Evolutionary conservation across 495 filamentous ascomycete genomes (phyloP).

Genomic region (Annulohypoxylon stygium): DNA sequence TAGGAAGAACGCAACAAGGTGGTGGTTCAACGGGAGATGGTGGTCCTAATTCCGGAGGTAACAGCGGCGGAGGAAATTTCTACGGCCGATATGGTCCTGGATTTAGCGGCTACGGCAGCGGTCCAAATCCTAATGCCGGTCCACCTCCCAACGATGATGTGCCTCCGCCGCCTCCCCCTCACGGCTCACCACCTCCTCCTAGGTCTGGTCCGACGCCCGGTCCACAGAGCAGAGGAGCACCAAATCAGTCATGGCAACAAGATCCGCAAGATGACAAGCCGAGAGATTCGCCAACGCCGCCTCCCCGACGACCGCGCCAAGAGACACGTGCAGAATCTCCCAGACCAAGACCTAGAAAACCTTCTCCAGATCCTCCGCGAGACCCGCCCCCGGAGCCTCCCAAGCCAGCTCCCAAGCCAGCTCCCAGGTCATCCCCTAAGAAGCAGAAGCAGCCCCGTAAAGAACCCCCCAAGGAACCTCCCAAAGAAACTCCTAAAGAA

Average conservation of each 20-base stretch:
- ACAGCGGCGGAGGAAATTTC: conserved; percentile 42
- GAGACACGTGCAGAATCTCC: conserved; percentile 1
- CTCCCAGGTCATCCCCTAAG: neutral
- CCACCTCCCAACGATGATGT: conserved; percentile 53
- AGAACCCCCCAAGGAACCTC: neutral
- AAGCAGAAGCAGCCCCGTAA: neutral
- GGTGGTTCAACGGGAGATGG: conserved; percentile 50
- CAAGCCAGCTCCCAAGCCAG: neutral
- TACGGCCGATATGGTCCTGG: conserved; percentile 46
- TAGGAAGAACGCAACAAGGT: conserved; percentile 74
- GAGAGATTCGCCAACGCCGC: conserved; percentile 36
- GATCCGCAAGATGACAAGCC: conserved; percentile 48
- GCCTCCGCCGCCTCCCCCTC: conserved; percentile 58
- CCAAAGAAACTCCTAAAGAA: conserved; percentile 1
- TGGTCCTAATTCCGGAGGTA: conserved; percentile 20
- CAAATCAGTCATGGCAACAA: conserved; percentile 61
- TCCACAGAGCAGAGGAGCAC: conserved; percentile 45
- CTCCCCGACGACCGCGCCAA: conserved; percentile 24
- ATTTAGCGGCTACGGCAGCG: conserved; percentile 37
- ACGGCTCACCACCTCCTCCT: conserved; percentile 54
- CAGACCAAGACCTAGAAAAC: conserved; percentile 4
- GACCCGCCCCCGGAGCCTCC: conserved; percentile 1
- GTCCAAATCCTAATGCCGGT: conserved; percentile 40
- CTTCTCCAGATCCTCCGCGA: neutral
- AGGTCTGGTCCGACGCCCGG: conserved; percentile 52